A percentile compares a stretch with the other conserved stretches of the same genome.
phyloP scores from a whole-genome alignment of 2,329 filamentous ascomycete species.

The Cladosporium sphaerospermum region DNA sequence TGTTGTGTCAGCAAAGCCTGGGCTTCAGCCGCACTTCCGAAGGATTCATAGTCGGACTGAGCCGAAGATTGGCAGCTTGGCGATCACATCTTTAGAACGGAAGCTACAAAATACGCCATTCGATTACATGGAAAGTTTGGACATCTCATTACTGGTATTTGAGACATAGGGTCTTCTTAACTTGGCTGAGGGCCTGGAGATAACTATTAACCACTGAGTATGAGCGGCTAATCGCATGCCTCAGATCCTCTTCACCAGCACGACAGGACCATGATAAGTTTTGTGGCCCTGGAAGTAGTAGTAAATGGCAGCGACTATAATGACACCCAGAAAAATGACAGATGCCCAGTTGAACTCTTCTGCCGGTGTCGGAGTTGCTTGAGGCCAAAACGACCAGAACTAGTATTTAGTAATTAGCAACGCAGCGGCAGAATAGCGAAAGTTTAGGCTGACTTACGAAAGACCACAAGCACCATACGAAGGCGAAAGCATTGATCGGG shows the following conservation, averaged over 20 bases:
- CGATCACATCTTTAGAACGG: too few relatives aligned
- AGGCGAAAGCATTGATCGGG: conserved; percentile 17
- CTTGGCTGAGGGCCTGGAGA: too few relatives aligned
- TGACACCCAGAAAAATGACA: conserved; percentile 14
- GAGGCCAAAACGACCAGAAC: conserved; percentile 13
- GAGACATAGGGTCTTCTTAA: too few relatives aligned
- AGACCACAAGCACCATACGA: conserved; percentile 15
- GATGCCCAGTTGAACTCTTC: conserved; percentile 19
- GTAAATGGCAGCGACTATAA: conserved; percentile 13
- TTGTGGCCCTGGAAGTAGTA: conserved; percentile 15
- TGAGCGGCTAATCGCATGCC: neutral
- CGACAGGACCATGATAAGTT: conserved; percentile 16
- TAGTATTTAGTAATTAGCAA: neutral
- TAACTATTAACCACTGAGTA: too few relatives aligned
- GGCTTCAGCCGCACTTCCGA: too few relatives aligned
- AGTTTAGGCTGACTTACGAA: conserved; percentile 5
- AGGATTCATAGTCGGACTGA: too few relatives aligned
- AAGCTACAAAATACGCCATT: too few relatives aligned
- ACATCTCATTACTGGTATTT: too few relatives aligned
- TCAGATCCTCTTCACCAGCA: conserved; percentile 12
- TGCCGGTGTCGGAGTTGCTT: conserved; percentile 12
- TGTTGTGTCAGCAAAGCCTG: too few relatives aligned
- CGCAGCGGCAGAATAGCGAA: too few relatives aligned
- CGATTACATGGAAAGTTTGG: too few relatives aligned
- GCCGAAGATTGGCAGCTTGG: too few relatives aligned